Conservation (phyloP, 202 grass and related monocot species). For the Carex sylvatica region DNA sequence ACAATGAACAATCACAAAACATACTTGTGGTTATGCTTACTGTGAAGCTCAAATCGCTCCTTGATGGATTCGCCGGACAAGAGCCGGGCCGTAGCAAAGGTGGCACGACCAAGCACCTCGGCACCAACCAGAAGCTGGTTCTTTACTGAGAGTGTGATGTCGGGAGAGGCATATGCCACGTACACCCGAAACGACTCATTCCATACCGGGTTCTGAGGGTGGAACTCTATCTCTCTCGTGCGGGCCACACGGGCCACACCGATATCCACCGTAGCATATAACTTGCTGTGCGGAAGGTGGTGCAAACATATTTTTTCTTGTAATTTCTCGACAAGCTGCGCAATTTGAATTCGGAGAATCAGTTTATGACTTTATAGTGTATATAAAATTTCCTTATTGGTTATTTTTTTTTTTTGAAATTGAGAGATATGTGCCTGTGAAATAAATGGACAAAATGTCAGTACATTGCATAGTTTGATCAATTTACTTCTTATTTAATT, state of each 20-base stretch:
- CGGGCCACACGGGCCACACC: conserved; percentile 59
- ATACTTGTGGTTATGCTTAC: conserved; percentile 27
- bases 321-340: conserved; percentile 47
- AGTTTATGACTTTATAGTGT: not conserved
- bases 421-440: not conserved
- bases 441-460: not conserved
- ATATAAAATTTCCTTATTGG: not conserved
- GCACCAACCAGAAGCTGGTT: conserved; percentile 55
- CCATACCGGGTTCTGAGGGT: conserved; percentile 47
- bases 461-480: not conserved
- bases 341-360: not conserved
- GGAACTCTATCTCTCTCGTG: conserved; percentile 61
- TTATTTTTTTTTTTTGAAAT: not conserved
- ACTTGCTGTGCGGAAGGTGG: conserved; percentile 36
- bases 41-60: conserved; percentile 45
- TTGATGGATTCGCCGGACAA: conserved; percentile 34
- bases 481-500: not conserved
- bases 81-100: conserved; percentile 36
- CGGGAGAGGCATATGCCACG: conserved; percentile 44
- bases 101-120: conserved; percentile 40
- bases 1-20: conserved; percentile 1
- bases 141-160: conserved; percentile 54
- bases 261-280: conserved; percentile 68
- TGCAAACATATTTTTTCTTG: conserved; percentile 37
- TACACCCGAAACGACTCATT: conserved; percentile 81